phyloP scores from a whole-genome alignment of 768 basidiomycete species.

The Termitomyces sp. region DNA sequence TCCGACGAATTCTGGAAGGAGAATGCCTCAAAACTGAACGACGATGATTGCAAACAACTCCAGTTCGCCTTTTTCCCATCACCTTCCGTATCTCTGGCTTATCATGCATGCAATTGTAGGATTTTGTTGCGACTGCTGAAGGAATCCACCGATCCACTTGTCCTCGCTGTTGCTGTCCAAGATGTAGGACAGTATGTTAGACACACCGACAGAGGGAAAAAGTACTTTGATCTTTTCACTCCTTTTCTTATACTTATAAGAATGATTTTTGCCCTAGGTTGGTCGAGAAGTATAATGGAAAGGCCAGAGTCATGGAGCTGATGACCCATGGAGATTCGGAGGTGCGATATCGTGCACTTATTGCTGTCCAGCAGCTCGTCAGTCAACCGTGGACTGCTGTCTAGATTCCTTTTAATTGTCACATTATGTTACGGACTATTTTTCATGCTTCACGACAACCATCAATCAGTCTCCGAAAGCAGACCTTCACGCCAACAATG shows the following conservation, averaged over 20 bases:
- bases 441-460: conserved; percentile 1
- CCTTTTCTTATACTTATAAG: neutral
- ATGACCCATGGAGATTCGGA: conserved; percentile 89
- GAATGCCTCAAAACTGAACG: conserved; percentile 85
- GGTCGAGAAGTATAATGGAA: conserved; percentile 83
- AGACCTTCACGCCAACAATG: neutral
- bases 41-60: conserved; percentile 79
- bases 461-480: neutral
- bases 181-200: conserved; percentile 95
- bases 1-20: conserved; percentile 98
- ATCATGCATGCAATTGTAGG: conserved; percentile 38
- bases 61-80: conserved; percentile 54
- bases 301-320: conserved; percentile 85
- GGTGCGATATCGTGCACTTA: conserved; percentile 88
- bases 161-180: conserved; percentile 89
- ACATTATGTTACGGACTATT: conserved; percentile 2
- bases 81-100: neutral
- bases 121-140: conserved; percentile 70
- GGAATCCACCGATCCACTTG: conserved; percentile 67
- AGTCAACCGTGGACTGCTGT: conserved; percentile 81
- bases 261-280: conserved; percentile 35
- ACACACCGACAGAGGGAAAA: conserved; percentile 88
- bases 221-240: conserved; percentile 41
- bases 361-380: conserved; percentile 89
- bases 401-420: conserved; percentile 19